Evolutionary conservation across 768 basidiomycete genomes (phyloP), one percentile per base, ranked within the genome.

Genomic region (Suillus occidentalis): DNA sequence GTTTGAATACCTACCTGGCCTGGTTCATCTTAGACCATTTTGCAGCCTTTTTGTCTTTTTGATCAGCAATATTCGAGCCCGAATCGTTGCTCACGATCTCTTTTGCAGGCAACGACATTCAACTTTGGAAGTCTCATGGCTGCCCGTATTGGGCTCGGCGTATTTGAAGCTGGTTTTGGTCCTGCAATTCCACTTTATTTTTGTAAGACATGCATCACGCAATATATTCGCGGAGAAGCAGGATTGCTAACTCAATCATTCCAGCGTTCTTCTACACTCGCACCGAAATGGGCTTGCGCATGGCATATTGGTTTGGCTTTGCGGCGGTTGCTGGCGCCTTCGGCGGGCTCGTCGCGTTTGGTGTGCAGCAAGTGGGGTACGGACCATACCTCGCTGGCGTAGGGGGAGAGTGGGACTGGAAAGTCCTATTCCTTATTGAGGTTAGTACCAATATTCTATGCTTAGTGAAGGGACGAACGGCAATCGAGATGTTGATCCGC

Each of bases 261-360:
- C n/a, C 67, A 92, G 91, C 91, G 0, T 82, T 90, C 64, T 93
- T 89, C 72, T 93, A 93, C 71, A 93, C 91, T 1, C 89, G 85
- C 69, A 68, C 80, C 6, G 91, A 93, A 71, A 82, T 93, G 69
- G 91, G 91, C 36, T 75, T 90, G 57, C 85, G 91, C 78, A 84
- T 89, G 83, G 90, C 89, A 2, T 86, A 90, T 69, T 92, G 90
- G 89, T 94, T 92, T 66, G 89, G 89, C 10, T 94, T 92, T 71
- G 91, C 92, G 6, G 91, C 92, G 3, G 85, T 92, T 5, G 90
- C 92, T 5, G 92, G 92, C 28, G 92, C 92, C 6, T 94, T 94
- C 65, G 91, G 91, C 16, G 92, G 92, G n/a, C 77, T 93, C 53
- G 85, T 94, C 49, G 91, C 92, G 4, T 94, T 90, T 67, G 92